Evolutionary conservation across 140 eudicot genomes (phyloP), one percentile per base, ranked within the genome.

Genomic region (Flaveria floridana): DNA sequence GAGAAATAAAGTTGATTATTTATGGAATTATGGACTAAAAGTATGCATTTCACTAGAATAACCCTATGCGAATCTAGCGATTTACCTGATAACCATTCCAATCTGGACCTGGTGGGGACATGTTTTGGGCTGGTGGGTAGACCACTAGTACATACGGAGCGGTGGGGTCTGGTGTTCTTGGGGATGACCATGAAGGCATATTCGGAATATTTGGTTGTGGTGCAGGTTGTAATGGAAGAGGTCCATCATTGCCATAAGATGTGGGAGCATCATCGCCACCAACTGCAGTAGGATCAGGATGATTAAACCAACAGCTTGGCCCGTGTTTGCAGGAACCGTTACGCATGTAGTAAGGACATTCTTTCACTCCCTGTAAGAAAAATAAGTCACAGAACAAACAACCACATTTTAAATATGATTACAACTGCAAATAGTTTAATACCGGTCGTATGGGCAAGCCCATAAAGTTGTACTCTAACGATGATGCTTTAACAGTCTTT

Each of bases 321-420:
- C 95, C 99, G 58, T 85, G 91, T 80, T 87, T 87, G 90, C 99
- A 94, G 58, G 97, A 88, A 46, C 99, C 97, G 70, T 61, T 90
- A 26, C 95, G 96, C 95, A 90, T 88, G 85, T 94, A 94, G 76
- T 77, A 90, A 51, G 91, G 90, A 76, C 99, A 94, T 67, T 94
- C 97, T 71, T 73, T 90, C 80, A 86, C 97, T 71, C 97, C 99
- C 97, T 90, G 86, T 25, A 50, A 76, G 3, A 0, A 18, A 71
- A 44, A 5, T 37, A 59, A 70, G 39, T 73, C 50, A 37, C 6
- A 51, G 7, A 37, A 58, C 14, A 65, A 25, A 65, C 59, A 66
- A 59, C 16, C 62, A 44, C 6, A 63, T 76, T 42, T 68, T 61
- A 4, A 13, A 42, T 34, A 7, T 9, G 67, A 58, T 50, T 25